Conservation (phyloP, 2,329 filamentous ascomycete genomes). For the Chaetomiaceae sp. region DNA sequence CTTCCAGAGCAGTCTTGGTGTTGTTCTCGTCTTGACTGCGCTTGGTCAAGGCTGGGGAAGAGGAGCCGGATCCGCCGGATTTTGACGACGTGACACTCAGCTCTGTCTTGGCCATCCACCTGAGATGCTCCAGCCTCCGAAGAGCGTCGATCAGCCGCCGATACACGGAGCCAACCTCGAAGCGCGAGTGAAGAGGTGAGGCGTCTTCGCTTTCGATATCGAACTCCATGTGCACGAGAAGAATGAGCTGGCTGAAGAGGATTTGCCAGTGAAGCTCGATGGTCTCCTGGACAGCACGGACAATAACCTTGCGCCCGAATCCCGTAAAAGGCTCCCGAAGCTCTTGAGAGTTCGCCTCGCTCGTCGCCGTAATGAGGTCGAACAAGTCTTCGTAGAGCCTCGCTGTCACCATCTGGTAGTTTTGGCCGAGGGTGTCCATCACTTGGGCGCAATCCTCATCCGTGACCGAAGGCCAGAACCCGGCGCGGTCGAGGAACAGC, state of each 20-base stretch:
- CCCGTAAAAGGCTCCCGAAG: constrained; percentile 58
- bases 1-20: constrained; percentile 55
- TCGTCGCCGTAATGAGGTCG: constrained; percentile 41
- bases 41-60: constrained; percentile 29
- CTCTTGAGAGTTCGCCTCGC: constrained; percentile 44
- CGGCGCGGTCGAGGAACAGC: constrained; percentile 71
- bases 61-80: constrained; percentile 33
- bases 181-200: constrained; percentile 48
- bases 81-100: constrained; percentile 49
- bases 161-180: constrained; percentile 68
- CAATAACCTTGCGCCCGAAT: constrained; percentile 70
- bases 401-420: constrained; percentile 55
- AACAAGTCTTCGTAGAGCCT: constrained; percentile 52
- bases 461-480: constrained; percentile 72
- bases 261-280: constrained; percentile 68
- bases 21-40: constrained; percentile 44
- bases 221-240: constrained; percentile 81
- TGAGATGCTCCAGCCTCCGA: constrained; percentile 67
- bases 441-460: constrained; percentile 75
- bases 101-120: constrained; percentile 61
- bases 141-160: constrained; percentile 66
- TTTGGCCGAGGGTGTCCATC: constrained; percentile 63
- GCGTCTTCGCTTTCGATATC: constrained; percentile 72
- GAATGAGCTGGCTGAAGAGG: constrained; percentile 74
- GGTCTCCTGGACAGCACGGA: constrained; percentile 75